Conservation (phyloP, 257 asterid species). For the Ballota nigra region DNA sequence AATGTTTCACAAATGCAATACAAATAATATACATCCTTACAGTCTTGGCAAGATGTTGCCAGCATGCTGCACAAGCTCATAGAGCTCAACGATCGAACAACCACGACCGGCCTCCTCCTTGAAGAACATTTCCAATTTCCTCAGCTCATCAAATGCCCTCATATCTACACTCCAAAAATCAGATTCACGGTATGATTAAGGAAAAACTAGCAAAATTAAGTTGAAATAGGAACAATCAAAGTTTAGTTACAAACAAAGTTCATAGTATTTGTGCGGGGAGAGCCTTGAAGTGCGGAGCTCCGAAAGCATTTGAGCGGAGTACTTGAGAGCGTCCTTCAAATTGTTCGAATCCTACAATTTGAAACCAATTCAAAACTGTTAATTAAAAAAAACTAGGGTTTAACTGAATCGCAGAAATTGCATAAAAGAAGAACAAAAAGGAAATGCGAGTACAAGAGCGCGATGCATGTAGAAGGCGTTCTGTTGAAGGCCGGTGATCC, state of each 20-base stretch:
- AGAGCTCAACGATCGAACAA: constrained; percentile 93
- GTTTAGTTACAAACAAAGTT: constrained; percentile 57
- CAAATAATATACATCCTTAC: constrained; percentile 41
- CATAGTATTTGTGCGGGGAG: constrained; percentile 97
- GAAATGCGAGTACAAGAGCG: constrained; percentile 62
- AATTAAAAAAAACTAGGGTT: constrained; percentile 40
- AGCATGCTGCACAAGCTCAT: constrained; percentile 98
- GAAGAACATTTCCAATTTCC: constrained; percentile 90
- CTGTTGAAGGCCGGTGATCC: constrained; percentile 96
- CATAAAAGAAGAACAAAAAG: not conserved
- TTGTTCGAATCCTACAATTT: constrained; percentile 76
- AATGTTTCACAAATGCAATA: not conserved
- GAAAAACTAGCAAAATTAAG: constrained; percentile 8
- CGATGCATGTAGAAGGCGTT: constrained; percentile 98
- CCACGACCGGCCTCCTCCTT: constrained; percentile 86
- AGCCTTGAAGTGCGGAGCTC: constrained; percentile 98
- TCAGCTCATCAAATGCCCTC: constrained; percentile 97
- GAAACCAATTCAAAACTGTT: constrained; percentile 13
- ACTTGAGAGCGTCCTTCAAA: constrained; percentile 93
- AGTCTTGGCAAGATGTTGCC: constrained; percentile 96
- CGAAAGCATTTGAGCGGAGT: constrained; percentile 98
- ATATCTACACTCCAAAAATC: constrained; percentile 59
- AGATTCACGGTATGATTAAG: not conserved
- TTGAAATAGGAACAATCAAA: constrained; percentile 18
- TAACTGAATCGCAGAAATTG: constrained; percentile 23